Percentiles rank a stretch among this genome's conserved stretches.
Conservation (phyloP, 2,329 filamentous ascomycete genomes). For the Aspergillus thermomutatus region DNA sequence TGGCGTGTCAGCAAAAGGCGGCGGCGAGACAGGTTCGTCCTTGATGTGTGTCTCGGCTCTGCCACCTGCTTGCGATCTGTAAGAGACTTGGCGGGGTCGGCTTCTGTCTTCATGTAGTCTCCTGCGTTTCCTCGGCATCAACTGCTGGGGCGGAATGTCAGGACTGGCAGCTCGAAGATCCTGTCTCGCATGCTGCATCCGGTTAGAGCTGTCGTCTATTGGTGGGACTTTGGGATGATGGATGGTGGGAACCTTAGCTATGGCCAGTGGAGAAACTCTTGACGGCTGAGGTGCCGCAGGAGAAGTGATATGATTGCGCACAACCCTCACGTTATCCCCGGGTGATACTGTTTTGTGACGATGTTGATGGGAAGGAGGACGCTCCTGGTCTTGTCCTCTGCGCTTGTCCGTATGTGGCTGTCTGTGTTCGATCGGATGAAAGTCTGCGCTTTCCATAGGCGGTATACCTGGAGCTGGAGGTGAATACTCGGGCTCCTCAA, state of each 20-base stretch:
- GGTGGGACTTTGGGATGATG: conserved; percentile 55
- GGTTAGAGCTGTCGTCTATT: conserved; percentile 33
- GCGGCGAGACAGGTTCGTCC: conserved; percentile 61
- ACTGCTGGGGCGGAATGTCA: conserved; percentile 37
- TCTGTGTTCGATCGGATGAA: conserved; percentile 21
- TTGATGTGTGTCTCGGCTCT: conserved; percentile 56
- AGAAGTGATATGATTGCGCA: conserved; percentile 70
- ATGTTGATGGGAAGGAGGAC: conserved; percentile 31
- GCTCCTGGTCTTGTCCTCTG: conserved; percentile 37
- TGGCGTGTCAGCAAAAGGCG: conserved; percentile 49
- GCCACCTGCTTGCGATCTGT: conserved; percentile 32
- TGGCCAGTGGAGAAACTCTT: conserved; percentile 60
- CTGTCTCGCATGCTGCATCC: conserved; percentile 20
- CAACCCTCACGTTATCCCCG: conserved; percentile 56
- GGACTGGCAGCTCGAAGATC: conserved; percentile 45
- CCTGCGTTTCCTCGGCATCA: conserved; percentile 52
- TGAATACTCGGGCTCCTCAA: conserved; percentile 48
- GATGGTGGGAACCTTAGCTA: conserved; percentile 49
- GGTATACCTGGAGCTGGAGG: conserved; percentile 42
- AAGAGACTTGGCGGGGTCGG: conserved; percentile 29
- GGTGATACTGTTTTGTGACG: conserved; percentile 37
- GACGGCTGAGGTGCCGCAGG: conserved; percentile 73
- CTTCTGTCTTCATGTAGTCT: conserved; percentile 42
- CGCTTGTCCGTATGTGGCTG: conserved; percentile 32
- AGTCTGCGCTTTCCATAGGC: conserved; percentile 27